Percentiles rank a stretch among this genome's conserved stretches.
Conservation (phyloP, 371 early-diverging fungal species). For the Mortierella sp. region DNA sequence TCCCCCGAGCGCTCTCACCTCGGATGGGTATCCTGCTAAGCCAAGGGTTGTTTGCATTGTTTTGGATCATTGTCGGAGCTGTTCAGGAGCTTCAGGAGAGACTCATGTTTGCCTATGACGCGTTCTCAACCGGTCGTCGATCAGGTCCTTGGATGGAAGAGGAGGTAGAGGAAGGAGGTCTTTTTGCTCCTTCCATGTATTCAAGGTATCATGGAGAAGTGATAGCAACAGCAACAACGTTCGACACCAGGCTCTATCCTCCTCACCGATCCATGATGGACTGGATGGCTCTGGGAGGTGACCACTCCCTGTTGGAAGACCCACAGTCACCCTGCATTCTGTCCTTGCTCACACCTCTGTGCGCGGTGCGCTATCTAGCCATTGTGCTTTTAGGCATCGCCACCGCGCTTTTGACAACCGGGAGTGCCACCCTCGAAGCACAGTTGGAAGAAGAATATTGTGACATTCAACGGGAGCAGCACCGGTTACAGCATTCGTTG, state of each 20-base stretch:
- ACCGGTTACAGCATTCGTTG: too few species aligned
- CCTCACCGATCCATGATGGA: too few species aligned
- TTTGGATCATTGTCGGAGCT: slow-evolving; percentile 30
- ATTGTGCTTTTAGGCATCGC: slow-evolving; percentile 22
- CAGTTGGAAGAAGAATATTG: slow-evolving; percentile 1
- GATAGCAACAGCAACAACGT: background rate
- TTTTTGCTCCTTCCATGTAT: too few species aligned
- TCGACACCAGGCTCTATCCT: too few species aligned
- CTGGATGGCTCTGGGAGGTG: too few species aligned
- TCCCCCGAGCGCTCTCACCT: slow-evolving; percentile 7
- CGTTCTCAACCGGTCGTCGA: too few species aligned
- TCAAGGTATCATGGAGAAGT: background rate
- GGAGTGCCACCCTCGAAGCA: slow-evolving; percentile 9
- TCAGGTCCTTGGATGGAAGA: background rate
- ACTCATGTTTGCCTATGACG: background rate
- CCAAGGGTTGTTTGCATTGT: slow-evolving; percentile 22
- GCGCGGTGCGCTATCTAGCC: slow-evolving; percentile 24
- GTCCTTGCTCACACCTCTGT: slow-evolving; percentile 5
- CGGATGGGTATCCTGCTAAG: slow-evolving; percentile 25
- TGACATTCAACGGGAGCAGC: background rate
- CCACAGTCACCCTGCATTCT: too few species aligned
- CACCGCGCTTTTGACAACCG: slow-evolving; percentile 27
- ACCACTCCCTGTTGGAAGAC: too few species aligned
- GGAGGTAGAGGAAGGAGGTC: too few species aligned
- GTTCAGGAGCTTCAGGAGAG: slow-evolving; percentile 29